phyloP scores from a whole-genome alignment of 1,284 basidiomycete genomes.

The Pholiota adiposa region DNA sequence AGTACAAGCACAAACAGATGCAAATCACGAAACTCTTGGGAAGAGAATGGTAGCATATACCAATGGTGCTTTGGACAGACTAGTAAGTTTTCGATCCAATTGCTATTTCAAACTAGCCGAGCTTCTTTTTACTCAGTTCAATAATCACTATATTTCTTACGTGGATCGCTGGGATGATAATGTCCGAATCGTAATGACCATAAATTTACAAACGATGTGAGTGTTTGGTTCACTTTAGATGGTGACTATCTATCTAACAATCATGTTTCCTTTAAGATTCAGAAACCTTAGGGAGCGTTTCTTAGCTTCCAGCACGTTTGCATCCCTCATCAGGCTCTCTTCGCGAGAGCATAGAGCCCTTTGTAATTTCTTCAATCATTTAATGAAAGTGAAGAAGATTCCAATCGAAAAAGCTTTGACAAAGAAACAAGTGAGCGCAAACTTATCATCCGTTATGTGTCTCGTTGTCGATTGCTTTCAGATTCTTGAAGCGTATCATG shows the following conservation, averaged over 20 bases:
- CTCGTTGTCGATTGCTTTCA: too few species aligned
- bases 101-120: neutral
- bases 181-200: neutral
- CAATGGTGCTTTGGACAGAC: neutral
- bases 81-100: neutral
- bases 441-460: too few species aligned
- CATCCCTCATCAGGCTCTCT: neutral
- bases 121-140: neutral
- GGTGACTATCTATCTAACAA: too few species aligned
- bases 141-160: neutral
- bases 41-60: neutral
- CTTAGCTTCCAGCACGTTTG: neutral
- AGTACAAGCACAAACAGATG: neutral
- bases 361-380: neutral
- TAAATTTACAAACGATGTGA: neutral
- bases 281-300: neutral
- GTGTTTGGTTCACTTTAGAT: neutral
- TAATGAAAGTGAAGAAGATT: neutral
- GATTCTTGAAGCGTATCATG: too few species aligned
- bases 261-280: neutral
- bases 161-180: neutral
- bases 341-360: neutral
- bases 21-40: neutral
- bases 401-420: neutral
- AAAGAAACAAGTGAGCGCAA: neutral